These are phyloP conservation scores for Silene vulgaris DNA, from an alignment of 179 eudicot species.

Conservation along the genomic window DNA sequence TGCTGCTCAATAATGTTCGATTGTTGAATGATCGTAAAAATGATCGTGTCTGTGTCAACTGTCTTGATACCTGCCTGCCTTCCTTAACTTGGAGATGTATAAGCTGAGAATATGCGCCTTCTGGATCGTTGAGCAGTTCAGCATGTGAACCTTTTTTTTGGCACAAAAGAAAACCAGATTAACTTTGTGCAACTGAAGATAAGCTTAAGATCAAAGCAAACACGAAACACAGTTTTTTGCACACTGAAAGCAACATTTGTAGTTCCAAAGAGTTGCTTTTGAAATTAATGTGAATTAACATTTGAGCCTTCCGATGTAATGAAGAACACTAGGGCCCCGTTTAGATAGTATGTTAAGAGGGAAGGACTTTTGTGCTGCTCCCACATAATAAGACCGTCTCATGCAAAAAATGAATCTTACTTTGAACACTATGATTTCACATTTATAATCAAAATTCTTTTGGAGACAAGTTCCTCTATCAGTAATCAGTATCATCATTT, in stretches of 20 bases:
- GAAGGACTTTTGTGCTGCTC: background rate
- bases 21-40: slow-evolving; percentile 16
- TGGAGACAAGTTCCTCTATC: background rate
- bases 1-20: slow-evolving; percentile 18
- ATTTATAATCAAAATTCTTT: too few species aligned
- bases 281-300: background rate
- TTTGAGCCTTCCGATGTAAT: background rate
- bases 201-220: background rate
- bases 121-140: slow-evolving; percentile 19
- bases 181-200: background rate
- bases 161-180: background rate
- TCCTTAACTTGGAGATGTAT: slow-evolving; percentile 15
- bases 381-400: background rate
- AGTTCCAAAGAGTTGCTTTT: background rate
- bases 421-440: background rate
- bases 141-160: slow-evolving; percentile 16
- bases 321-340: background rate
- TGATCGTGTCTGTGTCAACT: slow-evolving; percentile 13
- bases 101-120: slow-evolving; percentile 21
- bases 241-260: background rate
- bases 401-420: background rate
- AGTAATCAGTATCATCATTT: too few species aligned
- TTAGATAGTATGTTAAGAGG: background rate
- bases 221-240: too few species aligned
- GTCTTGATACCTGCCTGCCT: slow-evolving; percentile 14